A percentile compares a stretch with the other conserved stretches of the same genome.
phyloP scores from a whole-genome alignment of 2,329 filamentous ascomycete species.

The Coniella lustricola region DNA sequence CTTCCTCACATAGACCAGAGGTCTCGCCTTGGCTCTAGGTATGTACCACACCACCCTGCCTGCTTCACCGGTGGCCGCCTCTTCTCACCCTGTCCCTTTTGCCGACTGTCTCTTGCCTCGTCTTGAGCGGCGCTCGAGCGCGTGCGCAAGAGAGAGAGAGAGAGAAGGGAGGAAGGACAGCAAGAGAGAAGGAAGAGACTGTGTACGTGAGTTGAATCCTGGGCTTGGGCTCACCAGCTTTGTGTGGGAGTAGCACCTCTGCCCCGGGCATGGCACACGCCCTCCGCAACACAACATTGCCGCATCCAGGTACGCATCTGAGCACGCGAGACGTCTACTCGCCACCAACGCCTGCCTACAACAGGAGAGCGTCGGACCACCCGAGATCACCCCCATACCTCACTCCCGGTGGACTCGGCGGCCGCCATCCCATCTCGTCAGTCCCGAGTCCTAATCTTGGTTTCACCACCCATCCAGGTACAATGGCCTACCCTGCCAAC shows the following conservation, averaged over 20 bases:
- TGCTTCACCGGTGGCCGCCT: too few species aligned
- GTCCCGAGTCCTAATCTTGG: slow-evolving; percentile 42
- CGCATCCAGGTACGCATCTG: slow-evolving; percentile 42
- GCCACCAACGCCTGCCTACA: slow-evolving; percentile 41
- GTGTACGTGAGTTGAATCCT: slow-evolving; percentile 11
- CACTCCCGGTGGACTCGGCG: slow-evolving; percentile 28
- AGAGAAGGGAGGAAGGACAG: too few species aligned
- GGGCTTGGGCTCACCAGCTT: slow-evolving; percentile 27
- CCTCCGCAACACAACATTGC: slow-evolving; percentile 45
- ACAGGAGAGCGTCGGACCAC: slow-evolving; percentile 40
- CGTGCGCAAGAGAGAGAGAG: too few species aligned
- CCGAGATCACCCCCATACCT: slow-evolving; percentile 45
- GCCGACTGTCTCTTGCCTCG: too few species aligned
- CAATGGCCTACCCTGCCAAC: slow-evolving; percentile 41
- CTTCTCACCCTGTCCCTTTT: too few species aligned
- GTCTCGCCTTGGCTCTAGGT: slow-evolving; percentile 49
- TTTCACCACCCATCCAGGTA: slow-evolving; percentile 31
- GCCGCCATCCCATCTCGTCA: slow-evolving; percentile 47
- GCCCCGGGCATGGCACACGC: slow-evolving; percentile 52
- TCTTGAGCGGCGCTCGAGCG: too few species aligned
- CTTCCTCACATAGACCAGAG: slow-evolving; percentile 46
- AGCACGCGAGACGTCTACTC: slow-evolving; percentile 49
- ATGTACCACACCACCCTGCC: slow-evolving; percentile 30
- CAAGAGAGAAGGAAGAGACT: too few species aligned
- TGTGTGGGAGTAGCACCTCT: slow-evolving; percentile 37